Conservation (phyloP, 179 eudicot genomes). For the Patellifolia procumbens region DNA sequence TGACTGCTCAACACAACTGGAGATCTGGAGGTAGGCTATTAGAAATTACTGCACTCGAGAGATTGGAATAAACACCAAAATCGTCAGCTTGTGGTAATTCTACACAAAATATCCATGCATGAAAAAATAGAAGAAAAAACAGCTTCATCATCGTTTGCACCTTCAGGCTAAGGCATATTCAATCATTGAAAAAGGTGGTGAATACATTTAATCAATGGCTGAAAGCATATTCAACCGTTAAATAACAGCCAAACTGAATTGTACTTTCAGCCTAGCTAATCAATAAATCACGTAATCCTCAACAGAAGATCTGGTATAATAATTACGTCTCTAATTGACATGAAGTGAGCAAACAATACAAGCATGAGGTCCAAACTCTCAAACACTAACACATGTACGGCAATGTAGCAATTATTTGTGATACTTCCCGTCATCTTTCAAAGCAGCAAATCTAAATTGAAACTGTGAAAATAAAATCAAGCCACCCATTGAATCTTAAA, state of each 20-base stretch:
- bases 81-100: background rate
- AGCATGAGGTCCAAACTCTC: no score
- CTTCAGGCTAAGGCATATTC: no score
- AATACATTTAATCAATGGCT: conserved; percentile 1
- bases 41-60: conserved; percentile 50
- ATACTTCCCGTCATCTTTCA: no score
- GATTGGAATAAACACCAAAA: background rate
- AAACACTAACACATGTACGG: no score
- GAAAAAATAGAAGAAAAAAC: background rate
- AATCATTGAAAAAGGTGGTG: background rate
- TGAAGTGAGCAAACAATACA: background rate
- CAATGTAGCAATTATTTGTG: no score
- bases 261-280: background rate
- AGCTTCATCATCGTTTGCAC: background rate
- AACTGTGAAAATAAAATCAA: no score
- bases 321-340: background rate
- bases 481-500: no score
- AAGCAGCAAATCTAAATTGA: no score
- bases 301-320: background rate
- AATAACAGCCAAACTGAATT: background rate
- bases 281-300: background rate
- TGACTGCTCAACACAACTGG: conserved; percentile 52
- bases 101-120: background rate
- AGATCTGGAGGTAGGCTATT: conserved; percentile 59
- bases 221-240: background rate